Base-by-base conservation (phyloP, 1,284 basidiomycete genomes). In the Ustilago bromivora region DNA sequence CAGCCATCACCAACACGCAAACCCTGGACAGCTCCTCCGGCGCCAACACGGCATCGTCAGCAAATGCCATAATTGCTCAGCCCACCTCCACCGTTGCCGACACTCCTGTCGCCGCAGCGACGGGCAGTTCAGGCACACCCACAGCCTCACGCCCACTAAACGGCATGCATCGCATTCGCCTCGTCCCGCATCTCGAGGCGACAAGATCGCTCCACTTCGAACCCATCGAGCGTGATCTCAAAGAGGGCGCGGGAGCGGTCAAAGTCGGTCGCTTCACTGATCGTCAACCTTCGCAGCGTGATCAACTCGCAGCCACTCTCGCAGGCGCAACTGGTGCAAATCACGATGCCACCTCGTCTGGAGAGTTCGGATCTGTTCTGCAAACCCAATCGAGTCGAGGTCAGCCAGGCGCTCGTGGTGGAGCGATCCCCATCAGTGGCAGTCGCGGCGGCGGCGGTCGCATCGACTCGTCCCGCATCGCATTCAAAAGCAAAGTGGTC, bases 401-500 rank as follows among this genome's bases (percentile, higher is more conserved):
- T 35, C 72, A 75, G 53, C 72, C 79, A 10, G 73, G 77, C 15
- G 73, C 71, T 12, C 69, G 73, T 3, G 74, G 79, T 13, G 73
- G 77, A 8, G 76, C 76, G 4, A 72, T 79, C 15, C 68, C 72
- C 43, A 63, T 79, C 53, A 79, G 70, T 28, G 80, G 82, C 52
- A 78, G 78, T 10, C 91, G 92, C 85, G 94, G 94, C 84, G 77
- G 79, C 9, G 79, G 78, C 9, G 73, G 76, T 13, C 71, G 82
- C 40, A 71, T 81, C 53, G 83, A 83, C 40, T 81, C 82, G 19
- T 75, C 76, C 11, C 73, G 82, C 10, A 76, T 98, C 55, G 95
- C 96, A 0, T 99, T 99, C 90, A 94, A 94, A 87, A 93, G 91
- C 86, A 98, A 98, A 86, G 96, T 98, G 84, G 96, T 99, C 82